These are phyloP conservation scores for Nephelium lappaceum DNA, from an alignment of 345 rosid genomes.

Conservation along the genomic window DNA sequence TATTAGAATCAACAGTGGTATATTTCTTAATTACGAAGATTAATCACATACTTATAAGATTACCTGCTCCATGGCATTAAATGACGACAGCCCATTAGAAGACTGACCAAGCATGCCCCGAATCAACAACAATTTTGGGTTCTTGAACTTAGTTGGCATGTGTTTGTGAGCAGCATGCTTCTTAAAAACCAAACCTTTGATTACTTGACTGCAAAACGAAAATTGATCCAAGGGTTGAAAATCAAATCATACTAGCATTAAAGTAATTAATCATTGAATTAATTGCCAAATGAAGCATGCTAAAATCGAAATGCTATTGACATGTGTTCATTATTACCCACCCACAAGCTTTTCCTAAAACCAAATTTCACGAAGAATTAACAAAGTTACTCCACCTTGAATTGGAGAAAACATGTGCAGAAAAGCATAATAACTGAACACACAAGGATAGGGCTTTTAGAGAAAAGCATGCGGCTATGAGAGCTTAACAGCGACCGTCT, in stretches of 20 bases:
- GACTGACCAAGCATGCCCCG: conserved; percentile 78
- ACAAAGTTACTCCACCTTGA: neutral
- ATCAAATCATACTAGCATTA: conserved; percentile 6
- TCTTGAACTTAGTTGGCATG: conserved; percentile 80
- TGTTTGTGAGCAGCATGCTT: conserved; percentile 97
- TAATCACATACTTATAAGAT: conserved; percentile 2
- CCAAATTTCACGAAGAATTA: neutral
- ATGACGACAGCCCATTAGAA: conserved; percentile 72
- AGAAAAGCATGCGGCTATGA: neutral
- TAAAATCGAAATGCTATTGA: neutral
- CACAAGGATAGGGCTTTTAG: conserved; percentile 5
- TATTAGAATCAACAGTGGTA: conserved; percentile 24
- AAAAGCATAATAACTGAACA: neutral
- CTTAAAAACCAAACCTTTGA: conserved; percentile 88
- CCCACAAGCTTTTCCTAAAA: neutral
- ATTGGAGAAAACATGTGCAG: neutral
- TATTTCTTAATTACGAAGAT: neutral
- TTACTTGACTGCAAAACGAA: conserved; percentile 67
- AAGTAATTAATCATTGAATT: neutral
- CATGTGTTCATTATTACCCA: neutral
- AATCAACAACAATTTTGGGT: conserved; percentile 75
- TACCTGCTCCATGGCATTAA: conserved; percentile 74
- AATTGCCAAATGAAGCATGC: neutral
- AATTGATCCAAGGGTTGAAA: conserved; percentile 3
- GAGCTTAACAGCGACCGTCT: neutral